Percentiles rank a stretch among this genome's conserved stretches.
Evolutionary conservation across 192 early-diverging fungal species (phyloP).

Genomic region (Oehlia diaphana): DNA sequence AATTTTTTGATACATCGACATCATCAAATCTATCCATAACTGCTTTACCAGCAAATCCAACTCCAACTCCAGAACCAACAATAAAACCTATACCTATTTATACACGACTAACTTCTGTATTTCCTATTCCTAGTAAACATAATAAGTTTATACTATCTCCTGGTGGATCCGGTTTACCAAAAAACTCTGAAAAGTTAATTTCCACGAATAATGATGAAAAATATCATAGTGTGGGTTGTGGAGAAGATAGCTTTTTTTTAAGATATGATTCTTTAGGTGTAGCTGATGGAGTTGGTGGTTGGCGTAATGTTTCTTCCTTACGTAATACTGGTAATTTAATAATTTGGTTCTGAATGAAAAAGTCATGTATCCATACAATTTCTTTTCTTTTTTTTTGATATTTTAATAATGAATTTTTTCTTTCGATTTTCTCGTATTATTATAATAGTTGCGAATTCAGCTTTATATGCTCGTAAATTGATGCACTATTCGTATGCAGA

Average conservation of each 20-base stretch:
- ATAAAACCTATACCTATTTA: background rate
- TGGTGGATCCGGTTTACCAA: conserved; percentile 55
- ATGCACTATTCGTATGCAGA: conserved; percentile 92
- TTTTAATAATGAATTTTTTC: background rate
- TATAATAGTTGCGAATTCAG: conserved; percentile 79
- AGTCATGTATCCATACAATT: background rate
- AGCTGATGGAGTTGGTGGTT: conserved; percentile 95
- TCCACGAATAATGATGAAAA: conserved; percentile 44
- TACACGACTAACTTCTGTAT: background rate
- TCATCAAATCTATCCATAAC: background rate
- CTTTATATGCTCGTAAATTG: conserved; percentile 86
- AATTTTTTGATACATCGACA: background rate
- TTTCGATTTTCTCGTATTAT: background rate
- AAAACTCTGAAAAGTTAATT: conserved; percentile 38
- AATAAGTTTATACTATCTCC: conserved; percentile 46
- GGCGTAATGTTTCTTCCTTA: conserved; percentile 47
- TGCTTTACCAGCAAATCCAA: background rate
- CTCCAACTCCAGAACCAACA: no score
- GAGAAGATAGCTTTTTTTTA: conserved; percentile 94
- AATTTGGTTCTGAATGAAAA: background rate
- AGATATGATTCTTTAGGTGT: conserved; percentile 87
- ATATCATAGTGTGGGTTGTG: conserved; percentile 69
- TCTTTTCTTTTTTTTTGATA: background rate
- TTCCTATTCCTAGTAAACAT: background rate
- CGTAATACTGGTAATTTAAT: conserved; percentile 20